A percentile compares a stretch with the other conserved stretches of the same genome.
Evolutionary conservation across 345 rosid genomes (phyloP).

Genomic region (Anastatica hierochuntica): DNA sequence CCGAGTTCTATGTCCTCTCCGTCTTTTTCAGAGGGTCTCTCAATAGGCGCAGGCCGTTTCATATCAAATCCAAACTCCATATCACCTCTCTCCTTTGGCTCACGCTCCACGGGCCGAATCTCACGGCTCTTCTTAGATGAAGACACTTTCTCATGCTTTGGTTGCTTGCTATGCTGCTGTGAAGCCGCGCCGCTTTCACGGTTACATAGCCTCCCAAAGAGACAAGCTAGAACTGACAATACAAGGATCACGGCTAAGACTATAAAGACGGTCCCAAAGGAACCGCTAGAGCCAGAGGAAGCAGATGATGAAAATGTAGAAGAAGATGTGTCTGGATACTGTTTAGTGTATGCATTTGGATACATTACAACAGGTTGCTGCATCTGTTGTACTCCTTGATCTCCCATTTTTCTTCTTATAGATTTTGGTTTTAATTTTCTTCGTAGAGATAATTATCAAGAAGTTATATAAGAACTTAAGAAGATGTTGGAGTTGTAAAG

Average conservation of each 20-base stretch:
- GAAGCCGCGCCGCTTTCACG: constrained; percentile 10
- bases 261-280: constrained; percentile 57
- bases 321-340: constrained; percentile 29
- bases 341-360: constrained; percentile 40
- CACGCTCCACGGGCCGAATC: constrained; percentile 27
- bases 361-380: constrained; percentile 43
- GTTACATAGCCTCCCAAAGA: constrained; percentile 35
- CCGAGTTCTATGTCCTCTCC: constrained; percentile 21
- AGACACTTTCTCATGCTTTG: constrained; percentile 12
- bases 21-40: background rate
- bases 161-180: constrained; percentile 17
- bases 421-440: background rate
- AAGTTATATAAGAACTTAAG: constrained; percentile 6
- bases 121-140: constrained; percentile 22
- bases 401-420: constrained; percentile 16
- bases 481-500: background rate
- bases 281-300: constrained; percentile 43
- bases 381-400: constrained; percentile 27
- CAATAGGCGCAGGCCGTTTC: constrained; percentile 8
- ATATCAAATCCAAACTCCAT: constrained; percentile 25
- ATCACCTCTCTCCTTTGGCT: constrained; percentile 29
- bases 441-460: constrained; percentile 7
- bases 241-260: constrained; percentile 36
- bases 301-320: constrained; percentile 15
- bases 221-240: constrained; percentile 35